Percentiles rank a stretch among this genome's conserved stretches.
Evolutionary conservation across 805 yeast genomes (phyloP).

Genomic region (Candida morakotiae): DNA sequence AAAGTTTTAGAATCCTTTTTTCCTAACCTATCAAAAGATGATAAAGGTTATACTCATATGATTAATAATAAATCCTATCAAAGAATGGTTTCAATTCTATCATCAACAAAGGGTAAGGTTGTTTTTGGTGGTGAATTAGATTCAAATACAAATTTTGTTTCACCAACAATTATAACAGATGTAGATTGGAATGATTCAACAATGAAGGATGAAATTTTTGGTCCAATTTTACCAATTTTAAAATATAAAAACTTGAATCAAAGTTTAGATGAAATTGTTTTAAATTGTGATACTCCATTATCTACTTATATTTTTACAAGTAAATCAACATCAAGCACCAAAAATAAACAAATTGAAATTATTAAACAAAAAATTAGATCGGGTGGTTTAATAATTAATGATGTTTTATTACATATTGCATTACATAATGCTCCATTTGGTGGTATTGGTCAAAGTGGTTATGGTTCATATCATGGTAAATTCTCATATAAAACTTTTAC

Average conservation of each 20-base stretch:
- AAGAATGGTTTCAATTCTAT: conserved; percentile 42
- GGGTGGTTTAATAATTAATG: conserved; percentile 71
- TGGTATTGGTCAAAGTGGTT: conserved; percentile 83
- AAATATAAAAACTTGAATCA: conserved; percentile 43
- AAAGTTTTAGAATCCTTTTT: conserved; percentile 42
- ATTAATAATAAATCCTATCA: conserved; percentile 52
- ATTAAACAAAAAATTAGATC: conserved; percentile 58
- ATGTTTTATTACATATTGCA: conserved; percentile 67
- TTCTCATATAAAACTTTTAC: conserved; percentile 54
- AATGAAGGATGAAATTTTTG: conserved; percentile 78
- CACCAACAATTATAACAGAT: conserved; percentile 70
- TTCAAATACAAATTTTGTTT: conserved; percentile 43
- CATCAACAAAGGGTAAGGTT: conserved; percentile 48
- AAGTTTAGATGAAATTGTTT: conserved; percentile 41
- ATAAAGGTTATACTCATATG: conserved; percentile 49
- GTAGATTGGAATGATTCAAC: conserved; percentile 63
- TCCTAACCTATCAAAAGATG: conserved; percentile 23
- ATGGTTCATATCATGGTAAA: conserved; percentile 78
- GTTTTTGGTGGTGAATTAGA: conserved; percentile 44
- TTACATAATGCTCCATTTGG: conserved; percentile 78
- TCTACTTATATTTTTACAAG: conserved; percentile 68
- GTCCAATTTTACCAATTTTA: conserved; percentile 79
- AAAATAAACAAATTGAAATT: conserved; percentile 37
- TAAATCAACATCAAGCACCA: conserved; percentile 39
- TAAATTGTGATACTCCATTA: conserved; percentile 68